Base-by-base conservation (phyloP, 192 early-diverging fungal genomes). In the Obelidium mucronatum region DNA sequence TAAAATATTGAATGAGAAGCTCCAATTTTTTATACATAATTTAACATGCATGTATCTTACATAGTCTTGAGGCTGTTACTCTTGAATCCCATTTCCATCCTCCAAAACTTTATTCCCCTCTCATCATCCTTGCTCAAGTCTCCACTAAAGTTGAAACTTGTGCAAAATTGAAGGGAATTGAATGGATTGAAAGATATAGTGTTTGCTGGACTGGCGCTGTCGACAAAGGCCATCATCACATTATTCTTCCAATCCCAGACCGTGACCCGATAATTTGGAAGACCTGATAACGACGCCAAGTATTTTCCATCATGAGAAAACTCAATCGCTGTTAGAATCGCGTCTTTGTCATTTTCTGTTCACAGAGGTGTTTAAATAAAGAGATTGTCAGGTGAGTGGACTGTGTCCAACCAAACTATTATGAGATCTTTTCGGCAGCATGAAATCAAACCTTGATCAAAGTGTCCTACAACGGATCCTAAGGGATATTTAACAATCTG, bases 181-280 rank as follows among this genome's bases (percentile, higher is more conserved):
- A 83, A 30, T 0, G 87, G 87, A 56, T 85, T 81, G 69, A 89
- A 89, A 1, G 85, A 82, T 13, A 89, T 42, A 4, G 44, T 42
- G 11, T 39, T 53, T 8, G 84, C 80, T 17, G 85, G 74, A 1
- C 26, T 59, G 19, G 60, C 68, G 31, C 78, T 81, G 11, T 76
- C 52, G 11, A 40, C 70, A 31, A 34, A 48, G 60, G 75, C 76
- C 2, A 89, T 42, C 8, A 81, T 24, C 2, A 65, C 79, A 33
- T 71, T 73, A 28, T 36, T 73, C 39, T 77, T 78, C 87, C 87
- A 89, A 42, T 87, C 82, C 87, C 87, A 89, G 24, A 89, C 63
- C 5, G 78, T 73, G 40, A 89, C 61, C 8, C 39, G 59, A 56
- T 79, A 83, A 0, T 54, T 69, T n/a, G 87, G 87, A 2, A 87